Evolutionary conservation across 495 filamentous ascomycete species (phyloP).

Genomic region (Pyrenula massariospora): DNA sequence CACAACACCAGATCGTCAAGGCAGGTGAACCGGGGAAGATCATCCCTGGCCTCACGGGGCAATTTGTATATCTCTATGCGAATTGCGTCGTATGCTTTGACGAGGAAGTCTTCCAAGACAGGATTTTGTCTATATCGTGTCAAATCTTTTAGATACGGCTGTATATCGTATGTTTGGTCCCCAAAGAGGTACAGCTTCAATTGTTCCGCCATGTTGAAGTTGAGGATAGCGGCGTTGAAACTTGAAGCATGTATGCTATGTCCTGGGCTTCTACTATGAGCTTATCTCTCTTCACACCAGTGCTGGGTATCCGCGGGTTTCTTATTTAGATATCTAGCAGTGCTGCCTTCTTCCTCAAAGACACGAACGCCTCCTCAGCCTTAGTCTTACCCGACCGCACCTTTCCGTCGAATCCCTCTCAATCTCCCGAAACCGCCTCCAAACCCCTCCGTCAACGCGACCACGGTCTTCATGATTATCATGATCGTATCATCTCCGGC

Average conservation of each 20-base stretch:
- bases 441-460: no score
- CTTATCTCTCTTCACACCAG: not conserved
- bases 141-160: conserved; percentile 9
- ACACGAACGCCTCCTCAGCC: no score
- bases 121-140: conserved; percentile 8
- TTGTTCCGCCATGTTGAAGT: conserved; percentile 7
- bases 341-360: not conserved
- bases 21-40: conserved; percentile 13
- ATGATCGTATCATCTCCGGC: not conserved
- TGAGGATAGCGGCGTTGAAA: not conserved
- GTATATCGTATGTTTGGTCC: conserved; percentile 13
- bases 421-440: no score
- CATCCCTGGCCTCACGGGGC: conserved; percentile 6
- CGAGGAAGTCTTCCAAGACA: conserved; percentile 12
- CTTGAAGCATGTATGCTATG: not conserved
- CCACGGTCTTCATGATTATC: not conserved
- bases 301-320: not conserved
- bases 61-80: conserved; percentile 10
- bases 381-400: no score
- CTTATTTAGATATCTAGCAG: not conserved
- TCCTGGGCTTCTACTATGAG: not conserved
- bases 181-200: conserved; percentile 11
- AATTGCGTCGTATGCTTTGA: conserved; percentile 10
- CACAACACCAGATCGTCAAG: conserved; percentile 15
- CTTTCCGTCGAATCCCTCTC: no score